A percentile compares a stretch with the other conserved stretches of the same genome.
These are phyloP conservation scores for Claviceps capensis DNA, from an alignment of 2,329 filamentous ascomycete genomes.

Conservation along the genomic window DNA sequence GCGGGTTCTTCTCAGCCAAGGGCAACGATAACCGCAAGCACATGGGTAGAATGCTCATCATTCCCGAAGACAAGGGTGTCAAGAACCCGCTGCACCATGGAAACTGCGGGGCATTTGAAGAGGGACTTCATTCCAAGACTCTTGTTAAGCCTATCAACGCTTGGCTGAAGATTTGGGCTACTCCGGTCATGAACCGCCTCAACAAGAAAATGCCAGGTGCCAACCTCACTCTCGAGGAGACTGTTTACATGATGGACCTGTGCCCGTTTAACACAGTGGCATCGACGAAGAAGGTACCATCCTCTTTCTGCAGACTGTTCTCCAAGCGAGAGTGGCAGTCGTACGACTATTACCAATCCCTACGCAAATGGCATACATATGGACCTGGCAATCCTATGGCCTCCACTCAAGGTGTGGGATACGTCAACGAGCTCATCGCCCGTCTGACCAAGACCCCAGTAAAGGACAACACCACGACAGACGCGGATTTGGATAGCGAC, in stretches of 20 bases:
- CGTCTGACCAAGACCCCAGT: slow-evolving; percentile 60
- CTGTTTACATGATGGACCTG: slow-evolving; percentile 70
- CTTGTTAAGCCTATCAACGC: slow-evolving; percentile 35
- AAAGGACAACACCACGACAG: slow-evolving; percentile 59
- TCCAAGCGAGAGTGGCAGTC: slow-evolving; percentile 55
- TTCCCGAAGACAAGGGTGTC: slow-evolving; percentile 49
- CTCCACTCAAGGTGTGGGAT: slow-evolving; percentile 76
- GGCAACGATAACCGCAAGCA: slow-evolving; percentile 26
- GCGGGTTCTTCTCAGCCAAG: slow-evolving; percentile 50
- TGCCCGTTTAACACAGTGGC: slow-evolving; percentile 79
- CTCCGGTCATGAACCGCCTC: slow-evolving; percentile 53
- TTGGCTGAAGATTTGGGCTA: slow-evolving; percentile 52
- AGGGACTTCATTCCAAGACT: slow-evolving; percentile 34
- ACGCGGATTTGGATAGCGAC: slow-evolving; percentile 59
- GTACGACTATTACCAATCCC: slow-evolving; percentile 69
- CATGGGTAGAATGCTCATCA: slow-evolving; percentile 43
- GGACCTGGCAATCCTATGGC: slow-evolving; percentile 65
- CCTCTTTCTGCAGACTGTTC: slow-evolving; percentile 67
- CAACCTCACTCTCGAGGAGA: slow-evolving; percentile 47
- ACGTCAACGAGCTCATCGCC: slow-evolving; percentile 74
- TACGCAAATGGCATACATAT: slow-evolving; percentile 79
- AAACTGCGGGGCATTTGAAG: slow-evolving; percentile 57
- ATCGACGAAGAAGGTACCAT: slow-evolving; percentile 33
- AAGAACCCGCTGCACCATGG: slow-evolving; percentile 79
- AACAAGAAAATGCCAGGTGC: slow-evolving; percentile 55